Evolutionary conservation across 306 rosid genomes (phyloP).

Genomic region (Begonia fuchsioides): DNA sequence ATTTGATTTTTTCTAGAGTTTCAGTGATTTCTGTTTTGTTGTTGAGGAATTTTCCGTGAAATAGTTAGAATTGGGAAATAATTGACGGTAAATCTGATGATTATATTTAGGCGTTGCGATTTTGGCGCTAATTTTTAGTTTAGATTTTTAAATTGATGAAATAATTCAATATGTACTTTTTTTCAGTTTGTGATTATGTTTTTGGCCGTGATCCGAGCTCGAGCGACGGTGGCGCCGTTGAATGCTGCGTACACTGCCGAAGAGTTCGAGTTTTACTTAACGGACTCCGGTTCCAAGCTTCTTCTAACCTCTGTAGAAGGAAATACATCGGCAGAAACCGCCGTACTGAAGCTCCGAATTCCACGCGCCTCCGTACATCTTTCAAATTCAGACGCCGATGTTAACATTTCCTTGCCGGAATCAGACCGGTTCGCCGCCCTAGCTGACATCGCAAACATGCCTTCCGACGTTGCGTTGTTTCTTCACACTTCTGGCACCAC

Average conservation of each 20-base stretch:
- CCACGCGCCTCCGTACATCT: conserved; percentile 21
- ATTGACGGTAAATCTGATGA: too few species aligned
- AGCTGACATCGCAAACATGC: conserved; percentile 15
- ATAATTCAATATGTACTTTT: neutral
- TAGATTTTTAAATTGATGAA: too few species aligned
- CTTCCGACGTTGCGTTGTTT: conserved; percentile 39
- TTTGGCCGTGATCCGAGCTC: conserved; percentile 37
- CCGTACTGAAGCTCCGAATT: conserved; percentile 39
- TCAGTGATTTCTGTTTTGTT: neutral
- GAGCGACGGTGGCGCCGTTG: conserved; percentile 59
- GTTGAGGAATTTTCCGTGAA: neutral
- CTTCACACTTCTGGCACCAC: conserved; percentile 78
- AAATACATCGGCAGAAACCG: conserved; percentile 26
- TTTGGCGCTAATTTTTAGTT: too few species aligned
- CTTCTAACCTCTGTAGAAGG: conserved; percentile 43
- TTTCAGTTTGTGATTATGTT: conserved; percentile 41
- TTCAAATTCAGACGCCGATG: conserved; percentile 9
- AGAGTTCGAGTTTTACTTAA: conserved; percentile 47
- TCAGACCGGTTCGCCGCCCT: conserved; percentile 4
- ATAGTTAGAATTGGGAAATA: too few species aligned
- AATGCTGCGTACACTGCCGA: conserved; percentile 46
- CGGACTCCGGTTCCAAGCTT: conserved; percentile 46
- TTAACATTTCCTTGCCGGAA: conserved; percentile 13
- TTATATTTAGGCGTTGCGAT: too few species aligned
- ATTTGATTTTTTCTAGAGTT: neutral